These are phyloP conservation scores for Leccinellum albellum DNA, from an alignment of 768 basidiomycete species.

Conservation along the genomic window DNA sequence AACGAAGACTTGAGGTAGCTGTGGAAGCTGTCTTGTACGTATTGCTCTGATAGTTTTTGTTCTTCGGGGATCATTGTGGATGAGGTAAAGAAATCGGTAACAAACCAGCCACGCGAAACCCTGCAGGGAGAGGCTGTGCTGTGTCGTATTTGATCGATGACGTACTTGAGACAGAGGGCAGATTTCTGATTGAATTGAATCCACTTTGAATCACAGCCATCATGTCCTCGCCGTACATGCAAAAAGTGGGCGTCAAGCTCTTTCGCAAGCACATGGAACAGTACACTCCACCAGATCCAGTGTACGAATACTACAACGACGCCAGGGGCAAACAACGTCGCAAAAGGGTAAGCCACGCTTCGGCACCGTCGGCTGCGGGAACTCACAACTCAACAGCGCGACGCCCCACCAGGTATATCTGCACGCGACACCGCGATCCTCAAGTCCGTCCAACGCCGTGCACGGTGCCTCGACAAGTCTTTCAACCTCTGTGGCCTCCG, in stretches of 20 bases:
- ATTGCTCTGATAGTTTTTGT: conserved; percentile 53
- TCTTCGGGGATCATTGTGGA: conserved; percentile 21
- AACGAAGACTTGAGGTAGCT: conserved; percentile 77
- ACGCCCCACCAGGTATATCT: conserved; percentile 71
- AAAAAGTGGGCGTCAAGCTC: conserved; percentile 53
- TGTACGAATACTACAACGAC: conserved; percentile 50
- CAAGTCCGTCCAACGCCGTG: conserved; percentile 67
- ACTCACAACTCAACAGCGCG: conserved; percentile 44
- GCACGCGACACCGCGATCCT: conserved; percentile 72
- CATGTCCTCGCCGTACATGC: conserved; percentile 28
- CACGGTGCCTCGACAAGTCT: conserved; percentile 85
- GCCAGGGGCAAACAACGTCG: conserved; percentile 28
- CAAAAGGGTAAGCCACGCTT: conserved; percentile 31
- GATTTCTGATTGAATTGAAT: neutral
- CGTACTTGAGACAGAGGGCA: conserved; percentile 7
- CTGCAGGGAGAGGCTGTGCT: conserved; percentile 3
- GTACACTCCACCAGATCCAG: conserved; percentile 69
- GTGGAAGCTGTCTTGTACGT: conserved; percentile 77
- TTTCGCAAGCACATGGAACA: conserved; percentile 62
- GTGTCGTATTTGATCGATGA: neutral
- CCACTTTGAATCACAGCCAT: too few species aligned
- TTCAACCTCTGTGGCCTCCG: conserved; percentile 75
- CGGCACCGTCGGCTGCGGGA: conserved; percentile 11
- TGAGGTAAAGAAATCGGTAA: neutral
- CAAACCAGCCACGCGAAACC: too few species aligned